Base-by-base conservation (phyloP, 768 basidiomycete species). In the Crucibulum laeve region DNA sequence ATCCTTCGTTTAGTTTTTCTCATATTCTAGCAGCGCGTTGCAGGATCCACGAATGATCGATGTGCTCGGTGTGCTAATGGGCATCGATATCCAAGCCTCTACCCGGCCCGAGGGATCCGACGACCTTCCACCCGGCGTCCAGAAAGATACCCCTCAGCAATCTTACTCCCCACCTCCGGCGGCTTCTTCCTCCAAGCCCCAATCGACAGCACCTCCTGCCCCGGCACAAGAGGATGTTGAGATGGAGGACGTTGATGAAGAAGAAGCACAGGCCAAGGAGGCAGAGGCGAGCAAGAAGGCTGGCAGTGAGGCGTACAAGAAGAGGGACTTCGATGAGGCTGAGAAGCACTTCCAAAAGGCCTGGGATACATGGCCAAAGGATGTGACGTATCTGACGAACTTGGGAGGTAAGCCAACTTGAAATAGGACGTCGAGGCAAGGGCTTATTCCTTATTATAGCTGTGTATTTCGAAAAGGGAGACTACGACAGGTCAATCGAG, bases 321-420 rank as follows among this genome's bases (percentile, higher is more conserved):
- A 84, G 55, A 79, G 88, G 47, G 74, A 86, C 35, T 91, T 98
- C 53, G 80, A 75, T 21, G 77, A 79, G 46, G 95, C 96, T 15
- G 78, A 79, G 38, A 70, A 71, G 45, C 73, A 78, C 50, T 99
- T 90, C 70, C 65, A 79, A 52, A 81, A 85, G 57, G 96, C 96
- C 4, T 98, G 94, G 93, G 91, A 95, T 48, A 56, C 78, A 14
- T 94, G 84, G 79, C 91, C 92, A 21, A 88, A 95, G 68, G 93
- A 99, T 60, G 73, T 97, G 48, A 88, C 91, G 8, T 97, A 84
- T 77, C 70, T 98, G 45, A 92, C 92, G 38, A 99, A 99, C 64
- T 64, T 94, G 34, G 82, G 81, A 49, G 89, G 89, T 89, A 48
- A 35, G 74, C 60, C 5, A 22, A 24, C 21, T 22, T 39, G 18